A percentile compares a stretch with the other conserved stretches of the same genome.
phyloP scores from a whole-genome alignment of 2,329 filamentous ascomycete species.

The Beauveria brongniartii region DNA sequence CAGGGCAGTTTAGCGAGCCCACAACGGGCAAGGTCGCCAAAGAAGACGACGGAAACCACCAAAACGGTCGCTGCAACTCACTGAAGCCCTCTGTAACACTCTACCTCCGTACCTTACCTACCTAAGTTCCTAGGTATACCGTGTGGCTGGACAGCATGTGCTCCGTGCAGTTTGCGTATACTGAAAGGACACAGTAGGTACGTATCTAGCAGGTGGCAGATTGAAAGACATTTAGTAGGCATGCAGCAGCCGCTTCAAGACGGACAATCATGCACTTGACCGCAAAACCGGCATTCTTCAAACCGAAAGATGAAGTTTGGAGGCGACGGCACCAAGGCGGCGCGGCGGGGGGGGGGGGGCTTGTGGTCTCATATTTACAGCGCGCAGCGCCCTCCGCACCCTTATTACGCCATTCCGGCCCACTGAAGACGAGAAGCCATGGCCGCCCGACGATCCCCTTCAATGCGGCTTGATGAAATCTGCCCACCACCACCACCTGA shows the following conservation, averaged over 20 bases:
- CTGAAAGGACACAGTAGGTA: too few relatives aligned
- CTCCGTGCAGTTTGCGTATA: background rate
- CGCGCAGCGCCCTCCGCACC: background rate
- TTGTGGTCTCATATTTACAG: background rate
- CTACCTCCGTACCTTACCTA: too few relatives aligned
- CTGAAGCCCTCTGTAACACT: background rate
- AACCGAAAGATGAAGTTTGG: background rate
- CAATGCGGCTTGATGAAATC: background rate
- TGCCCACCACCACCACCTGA: background rate
- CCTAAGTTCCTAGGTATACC: too few relatives aligned
- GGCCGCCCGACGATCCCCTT: background rate
- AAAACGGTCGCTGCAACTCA: background rate
- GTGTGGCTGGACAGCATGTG: background rate
- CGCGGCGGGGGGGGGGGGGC: background rate
- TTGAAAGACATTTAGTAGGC: background rate
- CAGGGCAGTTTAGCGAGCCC: background rate
- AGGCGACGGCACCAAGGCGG: background rate
- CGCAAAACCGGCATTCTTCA: background rate
- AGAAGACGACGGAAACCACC: background rate
- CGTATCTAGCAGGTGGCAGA: too few relatives aligned
- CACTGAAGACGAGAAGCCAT: background rate
- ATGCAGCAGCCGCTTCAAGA: background rate
- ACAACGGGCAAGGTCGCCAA: background rate
- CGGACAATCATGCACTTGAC: background rate
- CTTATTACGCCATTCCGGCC: constrained; percentile 5